Evolutionary conservation across 345 rosid genomes (phyloP).

Genomic region (Brassica rapa): DNA sequence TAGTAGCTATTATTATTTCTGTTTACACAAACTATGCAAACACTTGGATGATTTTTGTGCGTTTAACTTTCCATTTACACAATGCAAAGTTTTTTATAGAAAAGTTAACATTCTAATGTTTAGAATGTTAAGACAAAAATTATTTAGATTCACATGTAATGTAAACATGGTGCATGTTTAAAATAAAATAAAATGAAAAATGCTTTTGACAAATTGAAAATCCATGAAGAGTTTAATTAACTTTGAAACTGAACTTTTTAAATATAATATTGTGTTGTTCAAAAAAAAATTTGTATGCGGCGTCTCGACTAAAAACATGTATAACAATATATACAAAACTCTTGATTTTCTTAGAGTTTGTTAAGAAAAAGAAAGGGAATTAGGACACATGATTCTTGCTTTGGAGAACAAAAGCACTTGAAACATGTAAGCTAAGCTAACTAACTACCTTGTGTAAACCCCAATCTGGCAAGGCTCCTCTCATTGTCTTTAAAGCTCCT

Average conservation of each 20-base stretch:
- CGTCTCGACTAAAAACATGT: constrained; percentile 23
- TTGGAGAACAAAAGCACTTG: constrained; percentile 16
- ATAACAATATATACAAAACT: neutral
- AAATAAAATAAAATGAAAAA: neutral
- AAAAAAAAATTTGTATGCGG: constrained; percentile 10
- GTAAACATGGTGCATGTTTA: neutral
- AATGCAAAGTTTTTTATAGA: neutral
- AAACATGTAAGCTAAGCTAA: constrained; percentile 41
- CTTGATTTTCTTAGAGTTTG: neutral
- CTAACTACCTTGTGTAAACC: constrained; percentile 34
- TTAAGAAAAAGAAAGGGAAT: neutral
- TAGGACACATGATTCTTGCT: constrained; percentile 44
- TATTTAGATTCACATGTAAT: neutral
- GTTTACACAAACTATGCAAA: neutral
- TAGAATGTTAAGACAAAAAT: neutral
- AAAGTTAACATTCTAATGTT: neutral
- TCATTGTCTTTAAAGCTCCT: constrained; percentile 29
- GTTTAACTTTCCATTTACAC: neutral
- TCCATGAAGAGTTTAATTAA: neutral
- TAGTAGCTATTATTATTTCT: neutral
- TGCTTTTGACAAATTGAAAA: neutral
- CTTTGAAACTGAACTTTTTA: neutral
- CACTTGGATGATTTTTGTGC: neutral
- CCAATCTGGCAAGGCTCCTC: constrained; percentile 40
- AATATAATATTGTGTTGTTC: neutral